A percentile compares a stretch with the other conserved stretches of the same genome.
phyloP scores from a whole-genome alignment of 176 grass and related monocot species.

The Puccinellia tenuiflora region DNA sequence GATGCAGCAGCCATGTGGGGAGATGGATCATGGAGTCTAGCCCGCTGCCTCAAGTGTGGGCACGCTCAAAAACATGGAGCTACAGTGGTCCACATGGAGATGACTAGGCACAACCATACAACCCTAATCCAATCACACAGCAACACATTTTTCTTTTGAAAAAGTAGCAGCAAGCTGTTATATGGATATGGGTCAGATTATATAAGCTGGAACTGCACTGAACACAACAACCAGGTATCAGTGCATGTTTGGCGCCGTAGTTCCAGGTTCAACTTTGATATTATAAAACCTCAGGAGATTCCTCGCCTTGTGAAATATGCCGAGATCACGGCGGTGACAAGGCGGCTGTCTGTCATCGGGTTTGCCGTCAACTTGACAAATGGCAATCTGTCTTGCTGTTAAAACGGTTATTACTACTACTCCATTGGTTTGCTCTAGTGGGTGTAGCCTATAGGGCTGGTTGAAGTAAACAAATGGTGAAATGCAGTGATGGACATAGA shows the following conservation, averaged over 20 bases:
- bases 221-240: conserved; percentile 11
- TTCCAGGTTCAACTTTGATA: not conserved
- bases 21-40: not conserved
- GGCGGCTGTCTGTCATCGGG: not conserved
- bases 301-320: conserved; percentile 3
- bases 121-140: conserved; percentile 4
- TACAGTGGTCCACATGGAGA: conserved; percentile 6
- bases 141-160: not conserved
- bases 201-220: not conserved
- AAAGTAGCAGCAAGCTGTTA: not conserved
- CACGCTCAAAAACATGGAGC: conserved; percentile 8
- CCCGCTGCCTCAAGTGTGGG: conserved; percentile 7
- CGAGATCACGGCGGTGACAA: not conserved
- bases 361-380: conserved; percentile 2
- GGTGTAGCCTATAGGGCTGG: not conserved
- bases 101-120: conserved; percentile 10
- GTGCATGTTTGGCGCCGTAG: conserved; percentile 18
- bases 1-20: not conserved
- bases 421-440: not conserved
- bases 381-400: conserved; percentile 11
- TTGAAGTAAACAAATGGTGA: conserved; percentile 12
- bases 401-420: not conserved
- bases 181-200: conserved; percentile 14
- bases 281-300: conserved; percentile 12
- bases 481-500: conserved; percentile 15